A percentile compares a stretch with the other conserved stretches of the same genome.
Conservation (phyloP, 495 filamentous ascomycete genomes). For the Haplographium delicatum region DNA sequence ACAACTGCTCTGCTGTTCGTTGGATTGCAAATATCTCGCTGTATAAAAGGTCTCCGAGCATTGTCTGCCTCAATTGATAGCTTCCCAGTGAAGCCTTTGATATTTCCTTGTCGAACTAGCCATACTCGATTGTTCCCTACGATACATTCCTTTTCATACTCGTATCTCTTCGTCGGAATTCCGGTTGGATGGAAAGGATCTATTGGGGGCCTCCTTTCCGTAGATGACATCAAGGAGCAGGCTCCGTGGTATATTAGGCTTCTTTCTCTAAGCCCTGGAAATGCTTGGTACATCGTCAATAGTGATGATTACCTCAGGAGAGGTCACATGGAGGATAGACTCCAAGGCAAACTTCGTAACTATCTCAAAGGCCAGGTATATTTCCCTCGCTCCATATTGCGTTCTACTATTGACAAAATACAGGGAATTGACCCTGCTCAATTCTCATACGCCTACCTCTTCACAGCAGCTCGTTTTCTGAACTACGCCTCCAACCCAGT, state of each 20-base stretch:
- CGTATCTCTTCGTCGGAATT: slow-evolving; percentile 60
- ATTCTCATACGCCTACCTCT: slow-evolving; percentile 62
- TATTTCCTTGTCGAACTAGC: slow-evolving; percentile 57
- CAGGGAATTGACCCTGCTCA: slow-evolving; percentile 44
- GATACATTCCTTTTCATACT: slow-evolving; percentile 60
- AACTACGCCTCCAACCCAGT: slow-evolving; percentile 73
- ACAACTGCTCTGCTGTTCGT: background rate
- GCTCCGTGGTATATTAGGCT: slow-evolving; percentile 25
- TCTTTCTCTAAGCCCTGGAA: slow-evolving; percentile 21
- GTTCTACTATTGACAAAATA: slow-evolving; percentile 16
- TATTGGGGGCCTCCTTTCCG: slow-evolving; percentile 49
- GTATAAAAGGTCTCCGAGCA: background rate
- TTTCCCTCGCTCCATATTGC: background rate
- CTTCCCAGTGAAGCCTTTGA: slow-evolving; percentile 29
- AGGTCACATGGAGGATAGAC: slow-evolving; percentile 36
- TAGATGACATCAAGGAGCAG: slow-evolving; percentile 28
- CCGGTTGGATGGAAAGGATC: slow-evolving; percentile 56
- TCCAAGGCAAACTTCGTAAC: slow-evolving; percentile 52
- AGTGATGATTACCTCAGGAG: slow-evolving; percentile 55
- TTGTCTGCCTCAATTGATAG: background rate
- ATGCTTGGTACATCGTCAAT: slow-evolving; percentile 53
- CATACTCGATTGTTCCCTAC: slow-evolving; percentile 58
- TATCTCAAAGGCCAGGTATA: slow-evolving; percentile 43
- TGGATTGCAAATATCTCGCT: slow-evolving; percentile 10
- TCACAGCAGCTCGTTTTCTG: slow-evolving; percentile 63